phyloP scores from a whole-genome alignment of 2,329 filamentous ascomycete species.

The Lasiodiplodia theobromae region DNA sequence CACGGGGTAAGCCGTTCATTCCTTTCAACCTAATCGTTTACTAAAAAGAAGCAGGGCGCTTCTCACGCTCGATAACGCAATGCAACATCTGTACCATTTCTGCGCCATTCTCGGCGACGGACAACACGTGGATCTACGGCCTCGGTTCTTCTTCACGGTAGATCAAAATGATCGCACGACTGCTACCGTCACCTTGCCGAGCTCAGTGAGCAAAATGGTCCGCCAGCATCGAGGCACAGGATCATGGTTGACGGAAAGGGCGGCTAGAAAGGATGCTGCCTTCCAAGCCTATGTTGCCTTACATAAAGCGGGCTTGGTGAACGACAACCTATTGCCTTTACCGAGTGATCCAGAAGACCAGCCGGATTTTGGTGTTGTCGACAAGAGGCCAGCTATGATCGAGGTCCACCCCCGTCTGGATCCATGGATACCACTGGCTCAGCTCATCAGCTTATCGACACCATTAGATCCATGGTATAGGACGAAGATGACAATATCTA shows the following conservation, averaged over 20 bases:
- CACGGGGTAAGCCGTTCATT: constrained; percentile 37
- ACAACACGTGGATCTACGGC: constrained; percentile 69
- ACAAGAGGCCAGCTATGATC: constrained; percentile 40
- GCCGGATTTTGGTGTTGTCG: constrained; percentile 27
- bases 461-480: constrained; percentile 1
- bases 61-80: constrained; percentile 76
- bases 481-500: not conserved
- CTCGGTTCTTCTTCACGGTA: constrained; percentile 70
- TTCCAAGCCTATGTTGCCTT: constrained; percentile 80
- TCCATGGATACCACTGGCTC: constrained; percentile 38
- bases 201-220: constrained; percentile 69
- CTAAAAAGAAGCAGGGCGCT: constrained; percentile 59
- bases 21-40: not conserved
- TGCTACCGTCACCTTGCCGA: constrained; percentile 74
- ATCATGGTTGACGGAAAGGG: constrained; percentile 74
- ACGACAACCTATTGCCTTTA: constrained; percentile 76
- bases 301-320: constrained; percentile 74
- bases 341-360: constrained; percentile 6
- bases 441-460: not conserved
- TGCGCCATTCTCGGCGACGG: constrained; percentile 67
- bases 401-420: constrained; percentile 38
- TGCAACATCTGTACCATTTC: constrained; percentile 82
- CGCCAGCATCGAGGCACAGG: constrained; percentile 60
- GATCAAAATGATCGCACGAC: constrained; percentile 47
- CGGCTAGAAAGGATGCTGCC: constrained; percentile 80